phyloP scores from a whole-genome alignment of 345 rosid genomes.

The Linum trigynum region DNA sequence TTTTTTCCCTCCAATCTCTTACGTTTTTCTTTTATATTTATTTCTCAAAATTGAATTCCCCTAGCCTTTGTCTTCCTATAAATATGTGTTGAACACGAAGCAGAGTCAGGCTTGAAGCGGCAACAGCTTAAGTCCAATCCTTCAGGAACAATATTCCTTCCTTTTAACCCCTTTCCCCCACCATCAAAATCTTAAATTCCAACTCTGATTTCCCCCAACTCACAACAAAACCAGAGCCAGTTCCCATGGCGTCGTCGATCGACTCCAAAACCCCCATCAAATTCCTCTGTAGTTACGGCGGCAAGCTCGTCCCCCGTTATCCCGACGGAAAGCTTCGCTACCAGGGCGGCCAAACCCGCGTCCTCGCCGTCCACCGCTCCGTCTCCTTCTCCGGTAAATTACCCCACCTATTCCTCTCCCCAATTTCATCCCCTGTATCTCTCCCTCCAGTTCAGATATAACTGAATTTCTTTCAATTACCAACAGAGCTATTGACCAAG shows the following conservation, averaged over 20 bases:
- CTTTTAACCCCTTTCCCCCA: neutral
- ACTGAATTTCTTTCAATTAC: neutral
- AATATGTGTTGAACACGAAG: neutral
- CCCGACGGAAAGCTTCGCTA: slow-evolving; percentile 4
- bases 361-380: slow-evolving; percentile 7
- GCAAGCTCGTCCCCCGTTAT: slow-evolving; percentile 1
- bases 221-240: neutral
- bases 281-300: slow-evolving; percentile 5
- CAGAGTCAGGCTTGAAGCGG: neutral
- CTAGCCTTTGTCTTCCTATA: neutral
- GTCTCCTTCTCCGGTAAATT: slow-evolving; percentile 5
- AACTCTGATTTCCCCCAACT: too few relatives aligned
- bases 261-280: neutral
- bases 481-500: neutral
- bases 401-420: neutral
- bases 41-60: too few relatives aligned
- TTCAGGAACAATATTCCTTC: neutral
- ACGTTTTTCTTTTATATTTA: too few relatives aligned
- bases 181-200: neutral
- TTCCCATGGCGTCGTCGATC: neutral
- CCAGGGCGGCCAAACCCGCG: slow-evolving; percentile 3
- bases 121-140: neutral
- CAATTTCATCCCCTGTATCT: neutral
- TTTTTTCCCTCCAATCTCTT: too few relatives aligned
- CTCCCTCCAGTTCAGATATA: neutral